Percentiles rank a stretch among this genome's conserved stretches.
Evolutionary conservation across 106 monocot genomes (phyloP).

Genomic region (Phalaenopsis equestris): DNA sequence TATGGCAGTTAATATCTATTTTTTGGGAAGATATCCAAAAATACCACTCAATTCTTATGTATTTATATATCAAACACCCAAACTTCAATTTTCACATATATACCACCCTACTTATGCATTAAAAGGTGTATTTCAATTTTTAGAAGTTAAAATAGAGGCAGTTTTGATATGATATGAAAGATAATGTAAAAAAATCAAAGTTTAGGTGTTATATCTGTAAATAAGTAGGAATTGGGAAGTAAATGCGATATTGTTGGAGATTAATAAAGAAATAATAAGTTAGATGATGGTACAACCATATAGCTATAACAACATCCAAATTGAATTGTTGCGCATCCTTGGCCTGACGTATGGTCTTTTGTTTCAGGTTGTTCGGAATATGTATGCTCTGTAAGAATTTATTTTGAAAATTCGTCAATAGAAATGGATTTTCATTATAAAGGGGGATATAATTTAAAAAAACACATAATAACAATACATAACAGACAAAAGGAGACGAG

Average conservation of each 20-base stretch:
- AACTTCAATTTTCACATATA: too few species aligned
- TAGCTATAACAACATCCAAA: constrained; percentile 31
- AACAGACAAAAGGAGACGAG: background rate
- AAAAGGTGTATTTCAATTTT: too few species aligned
- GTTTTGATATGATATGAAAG: too few species aligned
- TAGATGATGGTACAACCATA: constrained; percentile 9
- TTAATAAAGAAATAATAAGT: background rate
- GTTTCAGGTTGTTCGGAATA: constrained; percentile 12
- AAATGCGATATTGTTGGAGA: background rate
- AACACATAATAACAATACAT: background rate
- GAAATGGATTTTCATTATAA: background rate
- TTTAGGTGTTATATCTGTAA: too few species aligned
- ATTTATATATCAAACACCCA: too few species aligned
- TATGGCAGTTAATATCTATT: background rate
- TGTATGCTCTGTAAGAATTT: constrained; percentile 17
- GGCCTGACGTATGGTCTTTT: constrained; percentile 11
- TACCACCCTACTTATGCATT: too few species aligned
- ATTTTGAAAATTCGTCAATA: background rate
- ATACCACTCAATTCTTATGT: too few species aligned
- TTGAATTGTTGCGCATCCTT: constrained; percentile 21
- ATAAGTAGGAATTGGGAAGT: too few species aligned
- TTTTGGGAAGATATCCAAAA: too few species aligned
- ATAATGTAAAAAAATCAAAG: too few species aligned
- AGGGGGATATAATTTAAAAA: background rate
- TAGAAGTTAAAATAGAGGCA: too few species aligned